Percentiles rank a stretch among this genome's conserved stretches.
Conservation (phyloP, 176 grass and related monocot species). For the Hordeum marinum region DNA sequence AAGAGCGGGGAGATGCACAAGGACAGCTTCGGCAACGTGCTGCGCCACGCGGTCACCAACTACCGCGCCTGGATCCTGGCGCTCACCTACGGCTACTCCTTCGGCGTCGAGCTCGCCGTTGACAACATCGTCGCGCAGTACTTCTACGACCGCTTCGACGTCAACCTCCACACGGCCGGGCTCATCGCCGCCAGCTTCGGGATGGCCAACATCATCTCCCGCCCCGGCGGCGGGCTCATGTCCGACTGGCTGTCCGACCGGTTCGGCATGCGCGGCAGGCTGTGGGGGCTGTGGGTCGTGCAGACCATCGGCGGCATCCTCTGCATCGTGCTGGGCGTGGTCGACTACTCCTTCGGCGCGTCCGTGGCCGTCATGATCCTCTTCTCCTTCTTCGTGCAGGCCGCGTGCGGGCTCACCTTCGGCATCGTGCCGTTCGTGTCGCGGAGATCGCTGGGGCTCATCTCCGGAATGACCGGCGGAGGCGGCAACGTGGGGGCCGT, state of each 20-base stretch:
- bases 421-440: conserved; percentile 88
- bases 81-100: conserved; percentile 88
- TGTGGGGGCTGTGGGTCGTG: conserved; percentile 84
- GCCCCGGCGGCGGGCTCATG: conserved; percentile 60
- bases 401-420: conserved; percentile 79
- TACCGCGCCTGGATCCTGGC: conserved; percentile 82
- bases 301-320: conserved; percentile 65
- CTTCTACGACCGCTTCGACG: conserved; percentile 82
- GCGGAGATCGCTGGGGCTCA: conserved; percentile 64
- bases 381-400: conserved; percentile 89
- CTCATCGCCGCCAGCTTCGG: conserved; percentile 90
- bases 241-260: conserved; percentile 67
- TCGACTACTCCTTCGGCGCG: conserved; percentile 35
- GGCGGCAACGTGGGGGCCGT: conserved; percentile 87
- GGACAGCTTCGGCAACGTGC: conserved; percentile 78
- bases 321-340: conserved; percentile 54
- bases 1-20: conserved; percentile 67
- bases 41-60: conserved; percentile 60
- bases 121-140: conserved; percentile 96
- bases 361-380: conserved; percentile 74
- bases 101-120: conserved; percentile 82
- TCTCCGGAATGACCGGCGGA: conserved; percentile 86
- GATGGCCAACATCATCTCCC: conserved; percentile 72
- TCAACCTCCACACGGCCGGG: conserved; percentile 62
- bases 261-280: conserved; percentile 80